These are phyloP conservation scores for Fabrea salina DNA, from an alignment of 169 alveolate genomes.

Conservation along the genomic window DNA sequence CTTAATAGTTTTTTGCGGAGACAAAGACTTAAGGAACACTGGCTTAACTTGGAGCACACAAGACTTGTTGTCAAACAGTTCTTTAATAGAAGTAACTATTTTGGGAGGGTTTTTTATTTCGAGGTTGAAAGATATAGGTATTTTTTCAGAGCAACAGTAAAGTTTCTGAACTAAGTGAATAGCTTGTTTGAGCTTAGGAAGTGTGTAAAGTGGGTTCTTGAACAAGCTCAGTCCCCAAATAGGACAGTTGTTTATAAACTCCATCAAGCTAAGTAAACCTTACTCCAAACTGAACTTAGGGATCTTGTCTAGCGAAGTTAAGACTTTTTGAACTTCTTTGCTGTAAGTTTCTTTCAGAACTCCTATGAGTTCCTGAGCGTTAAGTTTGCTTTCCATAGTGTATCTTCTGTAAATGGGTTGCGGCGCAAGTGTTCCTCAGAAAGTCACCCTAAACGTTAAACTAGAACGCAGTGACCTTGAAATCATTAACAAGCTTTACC, in stretches of 20 bases:
- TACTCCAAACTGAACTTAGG: neutral
- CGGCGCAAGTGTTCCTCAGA: constrained; percentile 18
- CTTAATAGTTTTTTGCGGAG: neutral
- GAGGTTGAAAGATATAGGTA: neutral
- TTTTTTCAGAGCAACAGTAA: neutral
- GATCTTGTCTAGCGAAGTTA: too few relatives aligned
- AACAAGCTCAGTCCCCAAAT: neutral
- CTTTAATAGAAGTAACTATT: neutral
- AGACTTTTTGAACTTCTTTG: too few relatives aligned
- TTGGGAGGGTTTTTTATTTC: neutral
- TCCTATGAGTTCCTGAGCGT: too few relatives aligned
- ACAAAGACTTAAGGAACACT: neutral
- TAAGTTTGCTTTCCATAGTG: too few relatives aligned
- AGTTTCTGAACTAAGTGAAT: neutral
- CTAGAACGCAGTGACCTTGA: neutral
- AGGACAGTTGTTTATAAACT: neutral
- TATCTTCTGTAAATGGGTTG: constrained; percentile 32
- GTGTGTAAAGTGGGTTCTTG: neutral
- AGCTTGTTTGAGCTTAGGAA: neutral
- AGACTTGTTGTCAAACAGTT: neutral
- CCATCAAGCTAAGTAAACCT: neutral
- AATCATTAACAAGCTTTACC: neutral
- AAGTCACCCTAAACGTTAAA: neutral
- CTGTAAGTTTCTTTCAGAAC: too few relatives aligned
- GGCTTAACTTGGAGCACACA: neutral